Evolutionary conservation across 1,284 basidiomycete species (phyloP), one percentile per base, ranked within the genome.

Genomic region (Exobasidium rhododendri): DNA sequence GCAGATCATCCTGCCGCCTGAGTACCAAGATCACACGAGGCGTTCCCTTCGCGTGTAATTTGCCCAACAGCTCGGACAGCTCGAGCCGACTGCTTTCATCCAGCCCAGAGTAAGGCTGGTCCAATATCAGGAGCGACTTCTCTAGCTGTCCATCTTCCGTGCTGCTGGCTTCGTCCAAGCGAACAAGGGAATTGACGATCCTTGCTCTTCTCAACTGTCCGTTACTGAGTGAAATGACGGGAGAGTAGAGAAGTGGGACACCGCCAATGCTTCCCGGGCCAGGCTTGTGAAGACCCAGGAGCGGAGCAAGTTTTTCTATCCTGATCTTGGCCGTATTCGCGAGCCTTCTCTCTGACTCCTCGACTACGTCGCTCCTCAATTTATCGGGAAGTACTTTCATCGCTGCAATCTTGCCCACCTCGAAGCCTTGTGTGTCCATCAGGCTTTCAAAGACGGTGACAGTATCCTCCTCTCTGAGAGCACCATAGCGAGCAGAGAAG

Each of bases 191-290:
- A 67, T 87, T 86, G 2, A 90, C 83, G 50, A 98, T 90, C 54
- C 93, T 83, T 3, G 92, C 92, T 26, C 92, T 82, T 40, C 94
- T 82, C 22, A 89, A 96, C 82, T 98, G 94, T 0, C 94, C 94
- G 70, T 94, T 94, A 66, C 89, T 91, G 55, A 97, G 87, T 83
- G 67, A 86, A 84, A 80, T 74, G 5, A 73, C 57, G 1, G 72
- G 71, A 20, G 68, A 61, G 31, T 70, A 49, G 0, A 79, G 61
- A 17, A 79, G 53, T 35, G 20, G 43, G 3, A 31, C 45, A 29
- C 43, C 57, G 11, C 29, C 43, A 2, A 13, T 22, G 10, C 29
- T 43, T 44, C 43, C 56, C 14, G 57, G 57, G 6, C 43, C 43
- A 26, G 57, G 57, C 30, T 51, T 58, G 11, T 56, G 63, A 24